Conservation (phyloP, 768 basidiomycete species). For the Termitomyces heimii region DNA sequence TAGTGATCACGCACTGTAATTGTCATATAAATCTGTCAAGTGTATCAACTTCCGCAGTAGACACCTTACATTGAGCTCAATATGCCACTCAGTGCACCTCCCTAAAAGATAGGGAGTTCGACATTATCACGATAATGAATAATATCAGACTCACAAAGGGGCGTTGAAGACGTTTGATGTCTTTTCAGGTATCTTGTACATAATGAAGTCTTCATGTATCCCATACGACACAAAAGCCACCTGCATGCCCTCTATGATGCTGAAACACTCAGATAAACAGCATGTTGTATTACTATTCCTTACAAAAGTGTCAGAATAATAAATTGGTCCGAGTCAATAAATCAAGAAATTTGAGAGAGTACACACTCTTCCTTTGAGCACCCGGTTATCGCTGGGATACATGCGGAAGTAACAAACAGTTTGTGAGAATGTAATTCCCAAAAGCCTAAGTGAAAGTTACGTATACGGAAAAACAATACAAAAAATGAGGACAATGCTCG, state of each 20-base stretch:
- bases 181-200: not conserved
- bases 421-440: not conserved
- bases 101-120: not conserved
- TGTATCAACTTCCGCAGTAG: not conserved
- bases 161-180: not conserved
- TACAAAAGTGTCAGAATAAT: not conserved
- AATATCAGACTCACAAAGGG: not conserved
- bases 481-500: not conserved
- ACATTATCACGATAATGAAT: not conserved
- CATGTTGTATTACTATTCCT: not conserved
- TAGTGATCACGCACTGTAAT: not conserved
- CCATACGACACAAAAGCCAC: not conserved
- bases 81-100: not conserved
- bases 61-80: not conserved
- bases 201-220: not conserved
- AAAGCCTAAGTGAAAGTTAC: not conserved
- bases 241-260: not conserved
- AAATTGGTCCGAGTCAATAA: not conserved
- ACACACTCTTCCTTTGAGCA: not conserved
- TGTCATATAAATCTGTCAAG: not conserved
- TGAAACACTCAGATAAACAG: not conserved
- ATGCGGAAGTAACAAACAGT: not conserved
- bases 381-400: not conserved
- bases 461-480: not conserved
- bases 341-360: not conserved